A percentile compares a stretch with the other conserved stretches of the same genome.
These are phyloP conservation scores for Aspergillus cavernicola DNA, from an alignment of 495 filamentous ascomycete genomes.

Conservation along the genomic window DNA sequence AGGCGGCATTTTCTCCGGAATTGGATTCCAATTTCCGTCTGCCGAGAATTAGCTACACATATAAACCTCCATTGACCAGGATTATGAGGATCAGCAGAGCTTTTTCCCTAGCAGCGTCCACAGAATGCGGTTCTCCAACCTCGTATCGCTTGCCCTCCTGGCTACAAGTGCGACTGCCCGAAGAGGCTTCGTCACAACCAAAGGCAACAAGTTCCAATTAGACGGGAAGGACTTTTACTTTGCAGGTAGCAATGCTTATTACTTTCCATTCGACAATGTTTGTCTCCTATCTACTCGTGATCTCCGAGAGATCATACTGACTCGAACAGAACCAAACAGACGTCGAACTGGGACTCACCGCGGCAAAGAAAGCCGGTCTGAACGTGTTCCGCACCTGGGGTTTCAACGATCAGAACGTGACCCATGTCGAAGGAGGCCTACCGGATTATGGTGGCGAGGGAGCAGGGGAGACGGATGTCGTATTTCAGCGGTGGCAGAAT, in stretches of 20 bases:
- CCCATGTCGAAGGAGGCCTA: constrained; percentile 27
- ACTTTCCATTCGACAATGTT: constrained; percentile 55
- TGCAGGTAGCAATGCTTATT: constrained; percentile 66
- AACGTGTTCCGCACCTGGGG: constrained; percentile 66
- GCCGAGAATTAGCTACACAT: not conserved
- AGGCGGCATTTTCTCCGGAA: constrained; percentile 9
- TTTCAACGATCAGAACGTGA: constrained; percentile 55
- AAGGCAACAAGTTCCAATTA: constrained; percentile 16
- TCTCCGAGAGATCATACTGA: not conserved
- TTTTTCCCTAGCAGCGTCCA: too few species aligned
- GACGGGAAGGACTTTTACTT: constrained; percentile 35
- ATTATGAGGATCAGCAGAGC: too few species aligned
- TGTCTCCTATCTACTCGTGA: not conserved
- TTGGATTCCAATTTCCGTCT: not conserved
- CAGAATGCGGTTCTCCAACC: not conserved
- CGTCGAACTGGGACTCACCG: constrained; percentile 48
- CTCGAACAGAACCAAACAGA: constrained; percentile 31
- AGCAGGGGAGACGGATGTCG: constrained; percentile 34
- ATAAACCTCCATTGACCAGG: not conserved
- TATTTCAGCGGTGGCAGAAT: constrained; percentile 52
- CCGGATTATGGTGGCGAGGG: constrained; percentile 16
- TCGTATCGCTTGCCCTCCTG: constrained; percentile 8
- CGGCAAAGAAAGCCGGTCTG: constrained; percentile 46
- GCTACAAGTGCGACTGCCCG: not conserved
- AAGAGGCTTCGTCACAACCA: constrained; percentile 13